Percentiles rank a stretch among this genome's conserved stretches.
Evolutionary conservation across 2,329 filamentous ascomycete species (phyloP).

Genomic region (Colletotrichum eleusines): DNA sequence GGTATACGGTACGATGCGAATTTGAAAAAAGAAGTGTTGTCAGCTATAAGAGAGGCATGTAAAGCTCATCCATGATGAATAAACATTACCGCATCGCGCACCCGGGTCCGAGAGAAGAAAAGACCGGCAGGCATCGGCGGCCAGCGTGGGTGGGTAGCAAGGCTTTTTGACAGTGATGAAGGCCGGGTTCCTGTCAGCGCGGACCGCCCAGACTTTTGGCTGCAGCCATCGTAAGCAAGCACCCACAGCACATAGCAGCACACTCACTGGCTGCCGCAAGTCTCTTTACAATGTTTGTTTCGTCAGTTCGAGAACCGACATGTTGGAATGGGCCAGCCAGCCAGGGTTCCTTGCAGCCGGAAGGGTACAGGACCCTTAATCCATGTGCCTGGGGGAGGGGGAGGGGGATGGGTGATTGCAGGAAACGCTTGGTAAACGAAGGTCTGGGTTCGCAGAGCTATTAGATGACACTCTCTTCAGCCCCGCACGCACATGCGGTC

Average conservation of each 20-base stretch:
- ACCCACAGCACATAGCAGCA: not conserved
- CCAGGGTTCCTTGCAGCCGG: conserved; percentile 19
- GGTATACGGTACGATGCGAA: conserved; percentile 16
- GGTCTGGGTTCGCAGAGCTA: not conserved
- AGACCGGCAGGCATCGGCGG: not conserved
- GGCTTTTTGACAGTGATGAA: conserved; percentile 8
- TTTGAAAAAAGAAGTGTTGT: conserved; percentile 29
- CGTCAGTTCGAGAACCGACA: not conserved
- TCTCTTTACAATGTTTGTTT: not conserved
- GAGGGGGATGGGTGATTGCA: conserved; percentile 18
- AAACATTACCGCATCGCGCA: conserved; percentile 14
- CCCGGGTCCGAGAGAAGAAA: not conserved
- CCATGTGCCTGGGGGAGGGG: conserved; percentile 13
- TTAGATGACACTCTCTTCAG: not conserved
- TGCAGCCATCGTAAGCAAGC: not conserved
- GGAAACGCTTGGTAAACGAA: not conserved
- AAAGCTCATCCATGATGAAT: conserved; percentile 22
- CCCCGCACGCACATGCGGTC: conserved; percentile 37
- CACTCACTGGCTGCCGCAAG: not conserved
- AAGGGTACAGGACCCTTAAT: conserved; percentile 21
- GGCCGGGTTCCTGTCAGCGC: not conserved
- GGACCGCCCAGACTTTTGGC: conserved; percentile 8
- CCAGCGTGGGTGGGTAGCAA: conserved; percentile 5
- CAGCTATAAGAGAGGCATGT: conserved; percentile 21
- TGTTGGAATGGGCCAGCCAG: conserved; percentile 6